Evolutionary conservation across 139 green algal genomes (phyloP), one percentile per base, ranked within the genome.

Genomic region (Chlorella sorokiniana): DNA sequence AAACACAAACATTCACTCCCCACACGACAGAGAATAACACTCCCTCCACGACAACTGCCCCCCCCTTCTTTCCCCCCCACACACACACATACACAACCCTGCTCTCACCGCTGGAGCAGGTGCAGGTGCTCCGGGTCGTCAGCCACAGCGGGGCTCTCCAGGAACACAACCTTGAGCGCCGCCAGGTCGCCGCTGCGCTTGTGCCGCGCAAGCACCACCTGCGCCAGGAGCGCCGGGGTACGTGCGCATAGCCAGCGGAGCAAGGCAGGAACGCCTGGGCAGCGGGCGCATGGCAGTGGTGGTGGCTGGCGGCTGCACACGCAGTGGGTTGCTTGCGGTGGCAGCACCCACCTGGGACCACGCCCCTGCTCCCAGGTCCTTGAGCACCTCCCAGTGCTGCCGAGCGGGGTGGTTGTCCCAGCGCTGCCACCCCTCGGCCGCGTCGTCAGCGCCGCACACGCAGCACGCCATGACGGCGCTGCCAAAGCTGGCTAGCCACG

Each of bases 81-180:
- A n/a, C n/a, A n/a, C n/a, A n/a, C n/a, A n/a, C 48, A 14, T 14
- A 14, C 52, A 11, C 52, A 64, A n/a, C n/a, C n/a, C n/a, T n/a
- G n/a, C n/a, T 16, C 71, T 5, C 73, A 79, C 73, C 73, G 51
- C 54, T 79, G 59, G 29, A 81, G 75, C 22, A 70, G 40, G 25
- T 40, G 40, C 3, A 81, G 59, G 59, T 81, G 59, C 59, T 81
- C 75, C 0, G 59, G 59, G n/a, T 81, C 75, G n/a, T 71, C 59
- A 9, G 52, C 37, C 11, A 79, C 73, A 22, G 38, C 59, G 20
- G 86, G 86, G 67, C 79, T 86, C 75, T 84, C 44, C 18, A 90
- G 79, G 51, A 80, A 90, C 65, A 91, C 88, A 35, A 92, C 87
- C 78, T 92, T 92, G 8, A 92, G 84, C 4, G 88, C 88, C 14